Base-by-base conservation (phyloP, 192 early-diverging fungal genomes). In the Podila epigama region DNA sequence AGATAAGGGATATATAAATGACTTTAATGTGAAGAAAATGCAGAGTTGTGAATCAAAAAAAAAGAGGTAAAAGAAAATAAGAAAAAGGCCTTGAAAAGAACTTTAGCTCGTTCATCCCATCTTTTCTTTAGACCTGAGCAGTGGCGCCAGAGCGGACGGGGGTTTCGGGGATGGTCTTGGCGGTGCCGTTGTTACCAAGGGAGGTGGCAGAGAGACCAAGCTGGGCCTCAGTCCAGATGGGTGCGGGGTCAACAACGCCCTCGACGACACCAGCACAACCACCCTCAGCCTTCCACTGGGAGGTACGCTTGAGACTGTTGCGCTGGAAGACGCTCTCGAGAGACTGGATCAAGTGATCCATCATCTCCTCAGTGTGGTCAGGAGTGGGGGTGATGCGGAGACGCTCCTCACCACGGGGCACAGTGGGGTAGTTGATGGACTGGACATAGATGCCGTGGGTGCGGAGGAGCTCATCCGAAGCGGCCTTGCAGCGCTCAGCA, bases 371-470 rank as follows among this genome's bases (percentile, higher is more conserved):
- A 67, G 82, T 91, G 83, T 99, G 97, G 41, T 96, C 96, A 31
- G 97, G 97, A 54, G 96, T 94, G 4, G 97, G 97, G 12, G 97
- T 99, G 83, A 99, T 97, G 35, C 97, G 91, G 61, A 99, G 90
- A 53, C 97, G 90, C 83, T 99, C 97, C 83, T 99, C 92, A 48
- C 97, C 97, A 7, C 89, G 87, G 51, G 93, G 82, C 13, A 99
- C 96, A 29, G 97, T 99, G 29, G 97, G 97, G 83, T 94, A 99
- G 86, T 99, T 99, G 88, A 99, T 99, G 79, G 87, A 89, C 85
- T 99, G 97, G 41, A 98, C 97, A 81, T 99, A 99, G 77, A 99
- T 97, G 61, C 87, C 87, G 85, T 95, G 92, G 66, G 94, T 89
- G 83, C 75, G 80, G 37, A 99, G 83, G 52, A 99, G 84, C 86